Evolutionary conservation across 306 rosid genomes (phyloP).

Genomic region (Sophora flavescens): DNA sequence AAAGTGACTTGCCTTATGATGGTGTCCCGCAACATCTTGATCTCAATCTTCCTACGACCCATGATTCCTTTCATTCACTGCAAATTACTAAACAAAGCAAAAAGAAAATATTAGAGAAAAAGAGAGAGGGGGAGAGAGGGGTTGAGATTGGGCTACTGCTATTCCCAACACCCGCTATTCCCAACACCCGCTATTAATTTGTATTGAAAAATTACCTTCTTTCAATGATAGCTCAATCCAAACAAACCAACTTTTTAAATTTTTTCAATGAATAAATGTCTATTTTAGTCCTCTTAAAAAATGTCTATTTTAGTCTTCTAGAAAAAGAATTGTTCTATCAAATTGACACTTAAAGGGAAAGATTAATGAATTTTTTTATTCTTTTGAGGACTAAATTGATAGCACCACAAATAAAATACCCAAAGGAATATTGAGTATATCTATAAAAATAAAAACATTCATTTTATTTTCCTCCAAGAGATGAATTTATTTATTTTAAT

Average conservation of each 20-base stretch:
- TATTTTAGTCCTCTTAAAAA: no score
- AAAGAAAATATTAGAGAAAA: not conserved
- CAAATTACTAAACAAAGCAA: not conserved
- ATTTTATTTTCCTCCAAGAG: not conserved
- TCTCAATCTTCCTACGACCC: constrained; percentile 71
- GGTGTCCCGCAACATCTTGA: constrained; percentile 61
- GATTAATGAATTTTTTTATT: not conserved
- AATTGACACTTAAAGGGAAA: no score
- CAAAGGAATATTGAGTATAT: not conserved
- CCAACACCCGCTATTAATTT: not conserved
- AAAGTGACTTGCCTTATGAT: constrained; percentile 65
- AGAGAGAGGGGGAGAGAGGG: not conserved
- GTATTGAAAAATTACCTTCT: not conserved
- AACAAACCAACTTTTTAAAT: not conserved
- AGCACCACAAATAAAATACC: not conserved
- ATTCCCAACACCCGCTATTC: no score
- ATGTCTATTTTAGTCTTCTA: not conserved
- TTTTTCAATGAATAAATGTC: not conserved
- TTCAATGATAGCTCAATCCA: not conserved
- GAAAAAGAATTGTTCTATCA: not conserved
- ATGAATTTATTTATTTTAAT: no score
- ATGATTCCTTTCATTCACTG: constrained; percentile 10
- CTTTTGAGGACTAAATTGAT: not conserved
- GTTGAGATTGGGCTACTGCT: no score
- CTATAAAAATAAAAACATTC: not conserved